Evolutionary conservation across 495 filamentous ascomycete genomes (phyloP).

Genomic region (Penicillium soppii): DNA sequence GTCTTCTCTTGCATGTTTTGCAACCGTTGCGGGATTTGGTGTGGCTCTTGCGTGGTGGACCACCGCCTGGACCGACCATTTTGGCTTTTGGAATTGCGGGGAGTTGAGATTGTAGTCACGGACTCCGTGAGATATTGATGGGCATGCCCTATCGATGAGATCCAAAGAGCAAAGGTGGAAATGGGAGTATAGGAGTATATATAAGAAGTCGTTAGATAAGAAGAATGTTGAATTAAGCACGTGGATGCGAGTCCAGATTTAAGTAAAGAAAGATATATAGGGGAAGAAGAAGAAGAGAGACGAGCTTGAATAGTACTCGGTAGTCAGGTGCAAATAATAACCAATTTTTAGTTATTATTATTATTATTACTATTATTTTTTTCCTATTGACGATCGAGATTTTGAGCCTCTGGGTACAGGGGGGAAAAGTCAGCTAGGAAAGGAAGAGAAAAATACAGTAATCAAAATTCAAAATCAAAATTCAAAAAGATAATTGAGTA

Average conservation of each 20-base stretch:
- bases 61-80: slow-evolving; percentile 53
- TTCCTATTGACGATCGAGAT: slow-evolving; percentile 21
- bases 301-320: background rate
- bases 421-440: background rate
- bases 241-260: slow-evolving; percentile 17
- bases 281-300: background rate
- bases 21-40: slow-evolving; percentile 98
- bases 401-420: slow-evolving; percentile 27
- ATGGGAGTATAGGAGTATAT: background rate
- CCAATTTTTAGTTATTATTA: slow-evolving; percentile 1
- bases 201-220: too few species aligned
- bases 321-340: background rate
- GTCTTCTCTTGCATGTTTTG: slow-evolving; percentile 93
- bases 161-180: background rate
- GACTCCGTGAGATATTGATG: background rate
- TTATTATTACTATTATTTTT: slow-evolving; percentile 6
- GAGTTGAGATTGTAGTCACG: background rate
- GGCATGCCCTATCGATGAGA: slow-evolving; percentile 1
- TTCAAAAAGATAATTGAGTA: too few species aligned
- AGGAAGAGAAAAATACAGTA: background rate
- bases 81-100: slow-evolving; percentile 10
- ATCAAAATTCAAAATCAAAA: background rate
- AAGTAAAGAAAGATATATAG: background rate
- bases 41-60: slow-evolving; percentile 69
- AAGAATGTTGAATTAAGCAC: slow-evolving; percentile 17